A percentile compares a stretch with the other conserved stretches of the same genome.
These are phyloP conservation scores for Fonsecaea pedrosoi DNA, from an alignment of 2,329 filamentous ascomycete species.

Conservation along the genomic window DNA sequence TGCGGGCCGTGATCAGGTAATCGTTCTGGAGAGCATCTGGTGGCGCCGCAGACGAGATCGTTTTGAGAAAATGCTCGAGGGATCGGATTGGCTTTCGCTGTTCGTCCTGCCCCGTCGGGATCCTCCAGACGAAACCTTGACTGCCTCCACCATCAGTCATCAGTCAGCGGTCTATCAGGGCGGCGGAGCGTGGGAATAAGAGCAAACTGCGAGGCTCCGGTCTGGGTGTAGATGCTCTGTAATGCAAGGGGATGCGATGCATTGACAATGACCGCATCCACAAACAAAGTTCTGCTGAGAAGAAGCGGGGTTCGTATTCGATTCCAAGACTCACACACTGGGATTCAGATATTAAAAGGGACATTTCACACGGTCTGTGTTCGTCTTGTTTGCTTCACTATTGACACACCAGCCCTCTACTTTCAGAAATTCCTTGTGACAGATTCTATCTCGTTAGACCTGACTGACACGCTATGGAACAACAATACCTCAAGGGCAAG, in stretches of 20 bases:
- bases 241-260: not conserved
- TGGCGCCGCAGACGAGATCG: not conserved
- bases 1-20: not conserved
- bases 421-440: not conserved
- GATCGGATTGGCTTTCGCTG: not conserved
- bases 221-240: not conserved
- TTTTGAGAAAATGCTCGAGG: not conserved
- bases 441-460: not conserved
- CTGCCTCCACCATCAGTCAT: conserved; percentile 17
- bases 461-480: conserved; percentile 18
- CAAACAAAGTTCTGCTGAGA: not conserved
- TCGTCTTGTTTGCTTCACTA: not conserved
- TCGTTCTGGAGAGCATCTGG: not conserved
- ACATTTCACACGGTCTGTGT: not conserved
- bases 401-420: not conserved
- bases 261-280: not conserved
- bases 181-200: not conserved
- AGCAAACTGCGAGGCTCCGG: not conserved
- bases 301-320: conserved; percentile 1
- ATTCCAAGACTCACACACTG: not conserved
- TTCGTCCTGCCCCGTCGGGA: not conserved
- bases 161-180: conserved; percentile 14
- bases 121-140: not conserved
- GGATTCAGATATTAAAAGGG: not conserved
- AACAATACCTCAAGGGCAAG: conserved; percentile 37